Evolutionary conservation across 2,329 filamentous ascomycete species (phyloP), one percentile per base, ranked within the genome.

Genomic region (Ceratocystiopsis brevicomis): DNA sequence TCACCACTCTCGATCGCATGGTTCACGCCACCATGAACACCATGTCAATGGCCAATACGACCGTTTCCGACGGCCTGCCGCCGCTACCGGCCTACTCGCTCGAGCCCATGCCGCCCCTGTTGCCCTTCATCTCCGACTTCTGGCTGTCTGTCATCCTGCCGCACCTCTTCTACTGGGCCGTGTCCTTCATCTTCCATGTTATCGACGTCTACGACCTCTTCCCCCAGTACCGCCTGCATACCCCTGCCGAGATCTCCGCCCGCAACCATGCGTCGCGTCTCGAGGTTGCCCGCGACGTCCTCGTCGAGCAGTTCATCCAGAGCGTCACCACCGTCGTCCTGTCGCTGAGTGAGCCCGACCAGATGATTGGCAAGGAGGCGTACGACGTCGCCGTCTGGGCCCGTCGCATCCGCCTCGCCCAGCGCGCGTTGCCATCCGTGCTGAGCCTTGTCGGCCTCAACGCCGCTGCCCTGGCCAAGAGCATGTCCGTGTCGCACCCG

Each of bases 381-480:
- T 86, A 93, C 58, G 83, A 96, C 56, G 68, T 96, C 19, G 82
- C 86, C 25, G 77, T 88, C 51, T 96, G 88, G 84, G 87, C 86
- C 17, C 81, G 78, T 49, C 75, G 86, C 54, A 66, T 95, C 46
- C 76, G 88, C 40, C 60, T 90, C 45, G 76, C 77, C 17, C 85
- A 95, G 62, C 73, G 78, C 53, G 76, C 72, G n/a, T 63, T 96
- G 41, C 87, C 88, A 1, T 62, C 69, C 25, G 50, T 87, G 34
- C 67, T 96, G 35, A 71, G 73, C 34, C 54, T 81, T 3, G 53
- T 90, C 39, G 88, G 88, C 12, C 61, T 96, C 47, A 82, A 95
- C 57, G 76, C 85, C 16, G 62, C 69, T 6, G 72, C 74, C 35
- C 66, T 95, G 44, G 83, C 84, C 37, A 79, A 81, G 63, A 87